phyloP scores from a whole-genome alignment of 2,329 filamentous ascomycete species.

The Monosporascus sp. region DNA sequence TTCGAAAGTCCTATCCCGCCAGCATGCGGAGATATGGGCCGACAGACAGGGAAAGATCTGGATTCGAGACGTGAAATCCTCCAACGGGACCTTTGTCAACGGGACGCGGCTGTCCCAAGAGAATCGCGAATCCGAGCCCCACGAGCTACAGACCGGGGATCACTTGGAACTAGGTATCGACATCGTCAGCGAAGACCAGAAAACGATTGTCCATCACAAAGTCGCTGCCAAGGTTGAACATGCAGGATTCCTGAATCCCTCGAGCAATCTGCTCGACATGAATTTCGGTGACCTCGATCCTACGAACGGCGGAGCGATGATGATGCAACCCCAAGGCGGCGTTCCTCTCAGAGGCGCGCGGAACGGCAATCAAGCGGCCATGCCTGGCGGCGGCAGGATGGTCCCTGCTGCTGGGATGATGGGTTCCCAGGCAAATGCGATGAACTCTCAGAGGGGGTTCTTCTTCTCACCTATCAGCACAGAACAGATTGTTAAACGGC shows the following conservation, averaged over 20 bases:
- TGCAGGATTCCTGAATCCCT: slow-evolving; percentile 73
- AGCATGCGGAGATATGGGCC: slow-evolving; percentile 95
- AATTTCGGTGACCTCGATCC: slow-evolving; percentile 91
- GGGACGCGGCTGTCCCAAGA: slow-evolving; percentile 84
- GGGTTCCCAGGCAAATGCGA: slow-evolving; percentile 46
- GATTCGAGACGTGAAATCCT: slow-evolving; percentile 97
- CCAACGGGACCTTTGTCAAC: slow-evolving; percentile 98
- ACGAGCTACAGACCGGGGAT: slow-evolving; percentile 87
- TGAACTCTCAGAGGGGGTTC: slow-evolving; percentile 73
- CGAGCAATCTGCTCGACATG: slow-evolving; percentile 76
- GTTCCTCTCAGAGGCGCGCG: slow-evolving; percentile 63
- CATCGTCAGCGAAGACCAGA: slow-evolving; percentile 97
- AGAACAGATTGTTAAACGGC: slow-evolving; percentile 86
- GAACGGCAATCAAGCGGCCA: slow-evolving; percentile 61
- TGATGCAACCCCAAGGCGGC: slow-evolving; percentile 63
- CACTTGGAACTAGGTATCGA: slow-evolving; percentile 94
- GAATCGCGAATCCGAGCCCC: slow-evolving; percentile 92
- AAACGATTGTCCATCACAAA: slow-evolving; percentile 97
- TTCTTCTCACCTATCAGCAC: slow-evolving; percentile 88
- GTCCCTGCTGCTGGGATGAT: slow-evolving; percentile 46
- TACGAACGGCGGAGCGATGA: slow-evolving; percentile 66
- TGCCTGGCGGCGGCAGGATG: slow-evolving; percentile 57
- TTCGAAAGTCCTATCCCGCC: slow-evolving; percentile 92
- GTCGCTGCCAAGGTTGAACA: slow-evolving; percentile 96
- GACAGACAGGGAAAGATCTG: slow-evolving; percentile 78